phyloP scores from a whole-genome alignment of 2,329 filamentous ascomycete genomes.

The Colletotrichum cuscutae region DNA sequence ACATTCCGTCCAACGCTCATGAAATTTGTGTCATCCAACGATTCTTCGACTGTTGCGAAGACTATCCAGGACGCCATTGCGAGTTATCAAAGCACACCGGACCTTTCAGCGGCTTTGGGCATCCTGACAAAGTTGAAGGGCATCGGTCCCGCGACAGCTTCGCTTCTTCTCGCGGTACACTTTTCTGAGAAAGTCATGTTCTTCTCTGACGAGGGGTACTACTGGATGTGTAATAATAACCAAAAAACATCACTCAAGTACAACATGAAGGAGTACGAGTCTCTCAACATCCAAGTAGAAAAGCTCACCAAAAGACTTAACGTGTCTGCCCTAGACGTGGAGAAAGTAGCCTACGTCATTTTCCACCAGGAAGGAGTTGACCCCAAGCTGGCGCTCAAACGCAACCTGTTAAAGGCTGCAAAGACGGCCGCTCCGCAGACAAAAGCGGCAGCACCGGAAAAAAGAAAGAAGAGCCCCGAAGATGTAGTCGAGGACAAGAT shows the following conservation, averaged over 20 bases:
- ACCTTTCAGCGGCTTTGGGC: constrained; percentile 57
- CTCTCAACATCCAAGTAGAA: constrained; percentile 58
- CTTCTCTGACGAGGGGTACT: constrained; percentile 83
- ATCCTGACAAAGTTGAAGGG: constrained; percentile 72
- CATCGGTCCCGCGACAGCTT: constrained; percentile 83
- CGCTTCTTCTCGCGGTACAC: constrained; percentile 75
- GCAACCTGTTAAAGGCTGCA: background rate
- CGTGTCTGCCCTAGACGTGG: constrained; percentile 70
- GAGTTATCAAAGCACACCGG: constrained; percentile 51
- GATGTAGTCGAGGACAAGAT: constrained; percentile 34
- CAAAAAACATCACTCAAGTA: constrained; percentile 72
- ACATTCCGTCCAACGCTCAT: constrained; percentile 71
- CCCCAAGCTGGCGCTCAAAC: background rate
- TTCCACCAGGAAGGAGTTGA: constrained; percentile 53
- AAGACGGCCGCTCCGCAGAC: background rate
- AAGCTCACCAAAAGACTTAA: constrained; percentile 59
- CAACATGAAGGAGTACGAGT: constrained; percentile 72
- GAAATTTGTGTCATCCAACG: constrained; percentile 72
- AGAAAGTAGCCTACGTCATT: constrained; percentile 77
- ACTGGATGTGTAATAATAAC: constrained; percentile 73
- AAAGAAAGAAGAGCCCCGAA: constrained; percentile 37
- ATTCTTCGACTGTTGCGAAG: constrained; percentile 53
- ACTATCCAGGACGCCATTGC: constrained; percentile 64
- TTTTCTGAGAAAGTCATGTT: constrained; percentile 71
- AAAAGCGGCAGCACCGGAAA: constrained; percentile 33